Base-by-base conservation (phyloP, 345 rosid species). In the Arabidopsis arenosa region DNA sequence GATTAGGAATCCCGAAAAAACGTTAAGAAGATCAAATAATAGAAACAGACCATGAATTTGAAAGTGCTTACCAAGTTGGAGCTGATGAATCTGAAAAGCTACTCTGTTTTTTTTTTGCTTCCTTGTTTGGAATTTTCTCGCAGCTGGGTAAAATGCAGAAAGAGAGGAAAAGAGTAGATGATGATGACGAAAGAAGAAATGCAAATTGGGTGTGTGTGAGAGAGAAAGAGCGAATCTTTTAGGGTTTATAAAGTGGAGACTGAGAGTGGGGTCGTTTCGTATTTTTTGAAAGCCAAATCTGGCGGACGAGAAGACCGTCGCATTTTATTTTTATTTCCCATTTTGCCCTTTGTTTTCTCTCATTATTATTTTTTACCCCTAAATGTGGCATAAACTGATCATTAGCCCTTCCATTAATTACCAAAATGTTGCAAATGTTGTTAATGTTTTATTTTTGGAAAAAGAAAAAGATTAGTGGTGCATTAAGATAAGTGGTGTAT, bases 1-100 rank as follows among this genome's bases (percentile, higher is more conserved):
- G 39, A 65, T 17, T 5, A 56, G 0, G 45, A 56, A 36, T 12
- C 39, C 40, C 56, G 49, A 7, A 39, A 28, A 18, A 5, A 26
- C 13, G 28, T 63, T 5, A 52, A 23, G 12, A 65, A 23, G 12
- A 48, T 65, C 74, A 56, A 7, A 43, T 15, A 40, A 28, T 0
- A 51, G 18, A 45, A 70, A 70, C 35, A 56, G 14, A 6, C 1
- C 44, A 70, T 18, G 21, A 44, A 40, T 39, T 1, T 62, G 68
- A 66, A 74, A 74, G 72, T 5, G 73, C 75, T 74, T 80, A 70
- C 84, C 86, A 80, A 77, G 62, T 58, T 23, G 37, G 13, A 77
- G 79, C 63, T 18, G 57, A 8, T 70, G 72, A 74, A 74, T 70
- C 69, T 32, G 70, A 40, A 21, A 49, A 21, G 33, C 15, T 43